Percentiles rank a stretch among this genome's conserved stretches.
These are phyloP conservation scores for Pseudogymnoascus sp. DNA, from an alignment of 2,329 filamentous ascomycete genomes.

Conservation along the genomic window DNA sequence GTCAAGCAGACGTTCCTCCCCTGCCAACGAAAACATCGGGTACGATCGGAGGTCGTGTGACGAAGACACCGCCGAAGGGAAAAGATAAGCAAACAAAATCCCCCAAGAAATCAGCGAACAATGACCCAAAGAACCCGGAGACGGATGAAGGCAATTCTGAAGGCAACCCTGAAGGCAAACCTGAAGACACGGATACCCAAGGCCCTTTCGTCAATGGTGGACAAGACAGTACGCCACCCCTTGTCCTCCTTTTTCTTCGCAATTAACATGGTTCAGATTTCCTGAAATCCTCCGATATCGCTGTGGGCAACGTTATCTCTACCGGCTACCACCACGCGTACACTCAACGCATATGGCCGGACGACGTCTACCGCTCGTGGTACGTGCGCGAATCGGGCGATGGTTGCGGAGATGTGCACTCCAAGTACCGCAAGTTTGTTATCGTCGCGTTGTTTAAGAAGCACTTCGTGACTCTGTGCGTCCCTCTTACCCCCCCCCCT, in stretches of 20 bases:
- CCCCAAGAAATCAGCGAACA: not conserved
- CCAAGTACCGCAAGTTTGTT: not conserved
- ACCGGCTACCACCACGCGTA: not conserved
- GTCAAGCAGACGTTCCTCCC: not conserved
- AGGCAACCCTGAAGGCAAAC: too few relatives aligned
- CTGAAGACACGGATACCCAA: not conserved
- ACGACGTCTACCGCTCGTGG: not conserved
- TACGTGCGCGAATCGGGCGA: not conserved
- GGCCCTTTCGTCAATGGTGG: not conserved
- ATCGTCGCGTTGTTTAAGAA: not conserved
- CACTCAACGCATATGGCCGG: not conserved
- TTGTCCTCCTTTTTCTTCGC: not conserved
- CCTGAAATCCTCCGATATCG: not conserved
- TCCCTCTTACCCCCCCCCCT: not conserved
- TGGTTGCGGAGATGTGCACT: not conserved
- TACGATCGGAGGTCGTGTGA: not conserved
- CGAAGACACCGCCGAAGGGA: not conserved
- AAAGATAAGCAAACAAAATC: not conserved
- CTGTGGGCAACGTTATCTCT: not conserved
- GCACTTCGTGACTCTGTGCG: not conserved
- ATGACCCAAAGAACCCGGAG: too few relatives aligned
- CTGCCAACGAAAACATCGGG: not conserved
- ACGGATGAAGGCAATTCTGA: too few relatives aligned
- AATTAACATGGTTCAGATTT: not conserved
- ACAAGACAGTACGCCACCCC: not conserved